Base-by-base conservation (phyloP, 441 rosid genomes). In the Omphalea diandra region DNA sequence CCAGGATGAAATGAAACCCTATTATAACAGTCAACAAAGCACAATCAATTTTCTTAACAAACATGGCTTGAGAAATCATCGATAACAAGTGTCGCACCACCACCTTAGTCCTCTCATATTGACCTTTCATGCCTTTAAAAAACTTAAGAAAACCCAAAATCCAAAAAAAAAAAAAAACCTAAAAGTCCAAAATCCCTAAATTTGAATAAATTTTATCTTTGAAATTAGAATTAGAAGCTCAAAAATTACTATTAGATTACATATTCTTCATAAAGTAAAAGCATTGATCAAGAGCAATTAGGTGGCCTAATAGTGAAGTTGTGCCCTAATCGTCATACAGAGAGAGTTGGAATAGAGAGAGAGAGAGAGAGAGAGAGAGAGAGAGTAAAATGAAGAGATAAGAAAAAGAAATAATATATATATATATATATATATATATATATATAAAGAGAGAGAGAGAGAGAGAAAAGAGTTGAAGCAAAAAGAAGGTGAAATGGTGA, bases 61-160 rank as follows among this genome's bases (percentile, higher is more conserved):
- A 75, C 80, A 69, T 63, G 22, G 62, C 77, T 75, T 72, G 82
- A 63, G 91, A 79, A 73, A 88, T 79, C 67, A 81, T 74, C 41
- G 90, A 89, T 27, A 93, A 93, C 83, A 88, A 78, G 81, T 80
- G 88, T 46, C 96, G 91, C 24, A 90, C 79, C 69, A 88, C 90
- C 79, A 86, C 96, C 81, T 88, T 90, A 68, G 87, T 88, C 68
- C 87, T 91, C 76, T 90, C 91, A 76, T 73, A 72, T 71, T 76
- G 71, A 41, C 87, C 80, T 78, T 77, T 85, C 91, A 90, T 80
- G 68, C 71, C 81, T 67, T 15, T 8, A 15, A 12, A 49, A 75
- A 52, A n/a, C n/a, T n/a, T n/a, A n/a, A n/a, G n/a, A n/a, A n/a
- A n/a, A n/a, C 79, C 79, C 49, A 70, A 67, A 43, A 49, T 49